Percentiles rank a stretch among this genome's conserved stretches.
These are phyloP conservation scores for Malassezia globosa DNA, from an alignment of 1,284 basidiomycete species.

Conservation along the genomic window DNA sequence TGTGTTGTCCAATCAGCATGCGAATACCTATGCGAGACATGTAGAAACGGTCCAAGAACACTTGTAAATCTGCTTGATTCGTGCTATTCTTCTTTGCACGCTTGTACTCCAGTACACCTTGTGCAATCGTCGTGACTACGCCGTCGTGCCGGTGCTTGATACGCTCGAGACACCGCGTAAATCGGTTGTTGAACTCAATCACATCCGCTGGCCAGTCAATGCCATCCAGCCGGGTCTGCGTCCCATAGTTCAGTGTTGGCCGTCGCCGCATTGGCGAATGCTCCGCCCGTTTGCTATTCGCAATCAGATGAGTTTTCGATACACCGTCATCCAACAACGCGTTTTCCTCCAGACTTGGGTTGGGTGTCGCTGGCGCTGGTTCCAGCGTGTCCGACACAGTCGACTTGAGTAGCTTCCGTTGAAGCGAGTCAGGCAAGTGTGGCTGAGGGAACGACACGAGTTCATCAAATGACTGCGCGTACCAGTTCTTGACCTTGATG, in stretches of 20 bases:
- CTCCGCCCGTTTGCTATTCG: background rate
- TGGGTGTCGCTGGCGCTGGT: constrained; percentile 26
- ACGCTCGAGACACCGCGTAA: constrained; percentile 73
- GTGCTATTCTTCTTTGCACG: constrained; percentile 48
- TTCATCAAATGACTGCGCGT: constrained; percentile 85
- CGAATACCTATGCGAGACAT: constrained; percentile 72
- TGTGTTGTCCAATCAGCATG: constrained; percentile 46
- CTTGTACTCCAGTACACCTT: constrained; percentile 63
- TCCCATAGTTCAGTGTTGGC: constrained; percentile 52
- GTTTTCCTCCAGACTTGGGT: constrained; percentile 34
- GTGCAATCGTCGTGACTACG: constrained; percentile 83
- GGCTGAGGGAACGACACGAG: constrained; percentile 44
- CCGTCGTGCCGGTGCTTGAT: constrained; percentile 95
- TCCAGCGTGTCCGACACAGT: background rate
- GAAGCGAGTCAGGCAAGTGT: constrained; percentile 33
- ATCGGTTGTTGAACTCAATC: constrained; percentile 80
- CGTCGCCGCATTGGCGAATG: background rate
- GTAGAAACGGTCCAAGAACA: constrained; percentile 94
- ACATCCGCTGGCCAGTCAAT: constrained; percentile 81
- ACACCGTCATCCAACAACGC: constrained; percentile 26
- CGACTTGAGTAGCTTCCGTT: constrained; percentile 24
- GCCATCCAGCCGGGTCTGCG: constrained; percentile 63
- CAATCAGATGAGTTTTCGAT: constrained; percentile 11
- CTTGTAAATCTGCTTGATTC: constrained; percentile 76
- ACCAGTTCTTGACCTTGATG: constrained; percentile 93